Base-by-base conservation (phyloP, 306 rosid genomes). In the Cucumis melo region DNA sequence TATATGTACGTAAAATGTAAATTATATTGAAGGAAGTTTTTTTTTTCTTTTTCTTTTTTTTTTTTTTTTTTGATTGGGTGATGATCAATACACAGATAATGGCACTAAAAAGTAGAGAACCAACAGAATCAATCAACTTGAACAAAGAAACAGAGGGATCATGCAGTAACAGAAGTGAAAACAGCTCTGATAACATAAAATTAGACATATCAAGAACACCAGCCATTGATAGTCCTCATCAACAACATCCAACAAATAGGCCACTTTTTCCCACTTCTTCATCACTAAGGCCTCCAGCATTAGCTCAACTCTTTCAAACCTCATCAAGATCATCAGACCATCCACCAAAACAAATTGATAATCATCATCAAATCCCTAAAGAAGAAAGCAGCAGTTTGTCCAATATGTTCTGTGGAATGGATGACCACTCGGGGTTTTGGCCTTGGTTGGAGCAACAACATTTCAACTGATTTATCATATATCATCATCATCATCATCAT, bases 61-160 rank as follows among this genome's bases (percentile, higher is more conserved):
- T 27, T 27, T 27, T 1, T 27, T 27, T 27, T 27, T 27, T 27
- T 27, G 29, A 27, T 27, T 27, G 29, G 29, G 29, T 27, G 29
- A 27, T 27, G 29, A 27, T 27, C 29, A 27, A 27, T 27, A 27
- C 2, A 60, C 86, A 95, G 99, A 89, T 95, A 86, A 56, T 87
- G 96, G 90, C 90, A 82, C 81, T 95, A 82, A 95, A 95, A 85
- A 90, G 63, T 83, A 90, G 97, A 88, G 99, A 95, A 29, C 96
- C 99, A 82, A 90, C 93, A 14, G 99, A 92, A 82, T 92, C 98
- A 0, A 95, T 95, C 67, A 95, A 95, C 77, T 97, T 95, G 16
- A 95, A 95, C 74, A 95, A 95, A 80, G 99, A 95, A 86, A 95
- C 99, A 80, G 99, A 95, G 83, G 99, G 99, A 17, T 95, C 97